Evolutionary conservation across 192 early-diverging fungal genomes (phyloP), one percentile per base, ranked within the genome.

Genomic region (Phycomyces blakesleeanus): DNA sequence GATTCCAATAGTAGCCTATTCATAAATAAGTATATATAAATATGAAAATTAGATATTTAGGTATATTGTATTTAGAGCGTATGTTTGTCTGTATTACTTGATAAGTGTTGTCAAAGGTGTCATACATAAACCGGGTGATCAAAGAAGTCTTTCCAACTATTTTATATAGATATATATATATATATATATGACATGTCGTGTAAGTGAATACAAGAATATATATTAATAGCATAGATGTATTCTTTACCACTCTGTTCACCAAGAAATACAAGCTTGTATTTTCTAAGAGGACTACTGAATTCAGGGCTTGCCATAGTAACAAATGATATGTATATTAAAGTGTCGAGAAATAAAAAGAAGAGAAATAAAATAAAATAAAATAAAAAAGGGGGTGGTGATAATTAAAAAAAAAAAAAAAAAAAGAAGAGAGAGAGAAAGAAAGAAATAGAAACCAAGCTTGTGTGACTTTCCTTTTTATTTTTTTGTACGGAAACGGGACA

Each of bases 111-210:
- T 99, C 95, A 73, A 99, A 99, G 18, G 93, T 98, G 65, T 99
- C 97, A 74, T 99, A 98, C 97, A 99, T 99, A 76, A 99, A 99
- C 21, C 97, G 85, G 20, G 97, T 99, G 61, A 99, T 98, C 50
- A 99, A 85, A 7, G 95, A 98, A 1, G 97, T 99, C 73, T 99
- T 99, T 42, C 97, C 97, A 29, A 97, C 96, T 94, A 79, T 42
- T 20, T n/a, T 39, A n/a, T n/a, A n/a, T n/a, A n/a, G n/a, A n/a
- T n/a, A n/a, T n/a, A n/a, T n/a, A n/a, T n/a, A n/a, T n/a, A n/a
- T n/a, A n/a, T 15, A 69, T 42, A 49, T 27, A 53, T 52, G 24
- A 50, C 26, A 29, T 24, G 12, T n/a, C n/a, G n/a, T n/a, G n/a
- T n/a, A n/a, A n/a, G n/a, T n/a, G n/a, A n/a, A n/a, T n/a, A n/a